Conservation (phyloP, 2,329 filamentous ascomycete genomes). For the Aspergillus fischeri region DNA sequence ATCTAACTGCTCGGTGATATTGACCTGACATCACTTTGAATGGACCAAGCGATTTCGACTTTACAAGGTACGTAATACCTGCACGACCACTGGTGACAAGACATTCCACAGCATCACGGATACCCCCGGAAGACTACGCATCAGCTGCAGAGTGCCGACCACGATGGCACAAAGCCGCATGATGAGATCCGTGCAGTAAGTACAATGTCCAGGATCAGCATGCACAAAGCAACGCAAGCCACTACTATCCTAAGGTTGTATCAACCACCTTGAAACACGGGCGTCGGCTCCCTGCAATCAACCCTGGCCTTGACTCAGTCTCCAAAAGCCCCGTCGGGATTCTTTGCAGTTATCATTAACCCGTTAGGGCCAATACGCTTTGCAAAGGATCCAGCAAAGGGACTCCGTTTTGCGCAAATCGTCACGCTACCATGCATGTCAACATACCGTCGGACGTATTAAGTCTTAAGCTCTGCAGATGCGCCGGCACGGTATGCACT, state of each 20-base stretch:
- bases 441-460: conserved; percentile 14
- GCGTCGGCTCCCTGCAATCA: neutral
- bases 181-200: neutral
- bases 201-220: neutral
- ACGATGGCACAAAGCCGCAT: neutral
- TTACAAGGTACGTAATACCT: conserved; percentile 11
- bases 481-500: conserved; percentile 12
- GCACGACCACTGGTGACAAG: conserved; percentile 8
- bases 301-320: neutral
- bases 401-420: neutral
- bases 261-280: neutral
- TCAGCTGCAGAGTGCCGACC: neutral
- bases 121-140: neutral
- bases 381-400: neutral
- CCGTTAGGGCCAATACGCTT: neutral
- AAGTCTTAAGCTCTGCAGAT: conserved; percentile 11
- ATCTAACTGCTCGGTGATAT: conserved; percentile 2
- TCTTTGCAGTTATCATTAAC: neutral
- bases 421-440: neutral
- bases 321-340: neutral
- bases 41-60: neutral
- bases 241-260: neutral
- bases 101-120: conserved; percentile 13
- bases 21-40: conserved; percentile 15
- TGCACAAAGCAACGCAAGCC: neutral